phyloP scores from a whole-genome alignment of 2,329 filamentous ascomycete species.

The Trichoderma guizhouense region DNA sequence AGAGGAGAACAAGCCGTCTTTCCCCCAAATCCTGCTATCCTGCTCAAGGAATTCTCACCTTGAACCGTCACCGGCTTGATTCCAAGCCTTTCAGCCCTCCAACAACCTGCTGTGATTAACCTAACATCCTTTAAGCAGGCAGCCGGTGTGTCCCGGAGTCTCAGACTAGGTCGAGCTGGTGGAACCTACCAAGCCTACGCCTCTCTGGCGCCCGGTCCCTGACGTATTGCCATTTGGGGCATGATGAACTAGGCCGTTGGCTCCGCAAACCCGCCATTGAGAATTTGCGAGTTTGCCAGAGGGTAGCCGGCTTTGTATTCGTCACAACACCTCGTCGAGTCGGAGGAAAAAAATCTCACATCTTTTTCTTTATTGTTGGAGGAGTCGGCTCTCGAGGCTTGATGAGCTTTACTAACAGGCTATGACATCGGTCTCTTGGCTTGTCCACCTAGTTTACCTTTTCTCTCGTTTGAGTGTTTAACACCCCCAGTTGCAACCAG shows the following conservation, averaged over 20 bases:
- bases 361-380: background rate
- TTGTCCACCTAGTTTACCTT: background rate
- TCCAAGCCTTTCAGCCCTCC: background rate
- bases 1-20: background rate
- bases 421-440: background rate
- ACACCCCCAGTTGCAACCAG: background rate
- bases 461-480: background rate
- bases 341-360: background rate
- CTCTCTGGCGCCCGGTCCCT: conserved; percentile 13
- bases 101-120: background rate
- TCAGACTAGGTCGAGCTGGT: background rate
- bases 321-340: background rate
- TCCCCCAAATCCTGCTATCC: background rate
- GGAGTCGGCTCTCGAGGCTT: background rate
- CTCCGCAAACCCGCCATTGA: conserved; percentile 14
- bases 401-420: background rate
- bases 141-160: background rate
- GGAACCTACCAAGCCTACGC: conserved; percentile 17
- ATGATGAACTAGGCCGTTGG: conserved; percentile 6
- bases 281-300: conserved; percentile 11
- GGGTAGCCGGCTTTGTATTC: background rate
- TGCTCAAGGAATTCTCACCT: background rate
- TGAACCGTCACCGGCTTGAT: background rate
- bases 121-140: background rate
- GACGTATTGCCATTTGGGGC: conserved; percentile 17